Evolutionary conservation across 1,284 basidiomycete genomes (phyloP).

Genomic region (Rhizopogon parksii): DNA sequence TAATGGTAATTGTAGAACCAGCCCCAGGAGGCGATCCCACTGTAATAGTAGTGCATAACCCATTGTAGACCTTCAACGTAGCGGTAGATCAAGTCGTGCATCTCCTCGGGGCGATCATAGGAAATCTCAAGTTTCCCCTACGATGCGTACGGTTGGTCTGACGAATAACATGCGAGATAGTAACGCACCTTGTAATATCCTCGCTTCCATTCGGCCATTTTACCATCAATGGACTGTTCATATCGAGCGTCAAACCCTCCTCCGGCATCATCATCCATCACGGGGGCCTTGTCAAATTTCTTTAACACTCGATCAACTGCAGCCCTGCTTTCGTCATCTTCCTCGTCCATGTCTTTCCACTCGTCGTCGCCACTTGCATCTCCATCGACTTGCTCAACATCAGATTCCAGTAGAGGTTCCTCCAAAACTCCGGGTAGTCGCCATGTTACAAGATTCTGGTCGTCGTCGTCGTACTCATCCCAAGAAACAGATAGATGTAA

Average conservation of each 20-base stretch:
- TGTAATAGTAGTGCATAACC: constrained; percentile 99
- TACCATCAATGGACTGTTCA: constrained; percentile 67
- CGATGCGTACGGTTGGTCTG: background rate
- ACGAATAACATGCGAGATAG: background rate
- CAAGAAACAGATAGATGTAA: constrained; percentile 73
- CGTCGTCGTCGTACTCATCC: constrained; percentile 87
- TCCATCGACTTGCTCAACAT: constrained; percentile 15
- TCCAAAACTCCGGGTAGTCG: constrained; percentile 49
- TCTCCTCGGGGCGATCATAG: constrained; percentile 59
- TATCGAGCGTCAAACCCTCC: constrained; percentile 74
- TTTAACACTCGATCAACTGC: constrained; percentile 80
- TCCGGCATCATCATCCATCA: constrained; percentile 59
- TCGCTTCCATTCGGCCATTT: constrained; percentile 91
- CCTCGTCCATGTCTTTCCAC: constrained; percentile 45
- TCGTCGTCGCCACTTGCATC: constrained; percentile 21
- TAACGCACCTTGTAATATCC: constrained; percentile 76
- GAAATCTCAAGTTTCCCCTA: constrained; percentile 82
- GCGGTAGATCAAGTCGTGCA: constrained; percentile 65
- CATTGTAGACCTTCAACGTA: constrained; percentile 97
- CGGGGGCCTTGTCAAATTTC: constrained; percentile 84
- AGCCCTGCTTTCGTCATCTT: constrained; percentile 51
- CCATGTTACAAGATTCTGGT: constrained; percentile 66
- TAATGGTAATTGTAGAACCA: constrained; percentile 99
- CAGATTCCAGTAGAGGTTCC: constrained; percentile 27
- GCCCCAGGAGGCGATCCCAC: constrained; percentile 93